Conservation (phyloP, 352 stramenopile species). For the Phytophthora fragariaefolia region DNA sequence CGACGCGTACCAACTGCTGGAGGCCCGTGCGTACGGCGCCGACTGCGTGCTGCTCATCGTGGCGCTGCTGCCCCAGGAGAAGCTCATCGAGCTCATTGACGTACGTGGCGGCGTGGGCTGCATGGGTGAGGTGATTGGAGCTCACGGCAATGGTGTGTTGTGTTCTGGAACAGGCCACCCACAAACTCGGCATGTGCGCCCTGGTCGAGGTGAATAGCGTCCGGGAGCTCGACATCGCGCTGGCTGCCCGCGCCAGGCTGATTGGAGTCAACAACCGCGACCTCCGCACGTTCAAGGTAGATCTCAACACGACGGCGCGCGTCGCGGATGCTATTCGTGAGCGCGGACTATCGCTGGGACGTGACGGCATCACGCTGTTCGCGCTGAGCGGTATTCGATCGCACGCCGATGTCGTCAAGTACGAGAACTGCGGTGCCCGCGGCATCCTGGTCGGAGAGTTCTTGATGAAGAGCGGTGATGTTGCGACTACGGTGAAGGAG, state of each 20-base stretch:
- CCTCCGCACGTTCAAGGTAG: slow-evolving; percentile 98
- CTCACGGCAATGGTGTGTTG: slow-evolving; percentile 3
- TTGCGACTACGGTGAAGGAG: slow-evolving; percentile 85
- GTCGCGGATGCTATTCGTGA: slow-evolving; percentile 86
- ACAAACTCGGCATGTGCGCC: slow-evolving; percentile 95
- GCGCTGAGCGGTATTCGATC: slow-evolving; percentile 97
- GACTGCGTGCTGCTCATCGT: slow-evolving; percentile 99
- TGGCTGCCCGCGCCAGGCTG: slow-evolving; percentile 91
- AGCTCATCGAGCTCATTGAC: slow-evolving; percentile 67
- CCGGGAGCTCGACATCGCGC: slow-evolving; percentile 94
- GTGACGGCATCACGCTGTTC: slow-evolving; percentile 87
- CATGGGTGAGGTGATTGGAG: neutral
- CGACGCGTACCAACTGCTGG: slow-evolving; percentile 94
- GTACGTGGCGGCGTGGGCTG: slow-evolving; percentile 28
- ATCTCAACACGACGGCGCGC: slow-evolving; percentile 95
- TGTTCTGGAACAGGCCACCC: slow-evolving; percentile 67
- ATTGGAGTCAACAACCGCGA: slow-evolving; percentile 99
- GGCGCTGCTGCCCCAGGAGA: slow-evolving; percentile 80
- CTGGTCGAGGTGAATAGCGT: slow-evolving; percentile 98
- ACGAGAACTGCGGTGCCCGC: slow-evolving; percentile 89
- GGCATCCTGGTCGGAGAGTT: slow-evolving; percentile 97
- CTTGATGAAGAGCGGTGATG: slow-evolving; percentile 96
- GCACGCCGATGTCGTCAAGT: slow-evolving; percentile 91
- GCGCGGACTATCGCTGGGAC: slow-evolving; percentile 72
- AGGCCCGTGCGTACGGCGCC: slow-evolving; percentile 94